These are phyloP conservation scores for Synchytrium microbalum DNA, from an alignment of 371 early-diverging fungal species.

Conservation along the genomic window DNA sequence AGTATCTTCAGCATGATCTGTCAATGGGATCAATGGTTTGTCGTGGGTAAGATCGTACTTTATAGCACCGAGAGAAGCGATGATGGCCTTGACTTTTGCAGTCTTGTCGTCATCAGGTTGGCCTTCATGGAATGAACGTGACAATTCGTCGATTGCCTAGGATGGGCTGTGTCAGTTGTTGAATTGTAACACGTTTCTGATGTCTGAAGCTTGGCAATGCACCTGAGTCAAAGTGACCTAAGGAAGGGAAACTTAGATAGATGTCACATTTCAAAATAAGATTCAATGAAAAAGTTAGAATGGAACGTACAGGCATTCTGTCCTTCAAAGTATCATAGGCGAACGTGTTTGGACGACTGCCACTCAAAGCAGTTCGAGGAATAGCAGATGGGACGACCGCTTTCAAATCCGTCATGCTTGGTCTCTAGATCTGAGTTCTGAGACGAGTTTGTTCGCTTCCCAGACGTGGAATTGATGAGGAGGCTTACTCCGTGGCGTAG, in stretches of 20 bases:
- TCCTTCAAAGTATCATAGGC: constrained; percentile 67
- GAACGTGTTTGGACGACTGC: constrained; percentile 58
- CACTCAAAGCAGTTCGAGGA: constrained; percentile 55
- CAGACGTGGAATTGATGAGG: no score
- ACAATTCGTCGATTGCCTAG: not conserved
- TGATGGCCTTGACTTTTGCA: not conserved
- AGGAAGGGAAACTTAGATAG: not conserved
- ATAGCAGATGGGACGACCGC: not conserved
- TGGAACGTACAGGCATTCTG: constrained; percentile 67
- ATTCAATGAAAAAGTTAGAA: constrained; percentile 57
- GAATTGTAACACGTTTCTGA: constrained; percentile 18
- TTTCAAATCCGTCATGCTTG: not conserved
- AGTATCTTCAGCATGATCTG: constrained; percentile 50
- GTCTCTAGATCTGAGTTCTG: not conserved
- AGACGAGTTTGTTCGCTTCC: no score
- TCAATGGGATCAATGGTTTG: constrained; percentile 37
- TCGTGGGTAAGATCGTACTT: constrained; percentile 11
- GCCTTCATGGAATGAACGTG: not conserved
- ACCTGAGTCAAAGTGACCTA: constrained; percentile 3
- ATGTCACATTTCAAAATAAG: not conserved
- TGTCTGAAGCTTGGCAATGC: constrained; percentile 42
- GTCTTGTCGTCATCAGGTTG: not conserved
- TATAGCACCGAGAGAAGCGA: not conserved
- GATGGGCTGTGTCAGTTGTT: constrained; percentile 46
- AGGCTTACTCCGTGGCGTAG: no score